Conservation (phyloP, 2,329 filamentous ascomycete genomes). For the Stachybotrys elegans region DNA sequence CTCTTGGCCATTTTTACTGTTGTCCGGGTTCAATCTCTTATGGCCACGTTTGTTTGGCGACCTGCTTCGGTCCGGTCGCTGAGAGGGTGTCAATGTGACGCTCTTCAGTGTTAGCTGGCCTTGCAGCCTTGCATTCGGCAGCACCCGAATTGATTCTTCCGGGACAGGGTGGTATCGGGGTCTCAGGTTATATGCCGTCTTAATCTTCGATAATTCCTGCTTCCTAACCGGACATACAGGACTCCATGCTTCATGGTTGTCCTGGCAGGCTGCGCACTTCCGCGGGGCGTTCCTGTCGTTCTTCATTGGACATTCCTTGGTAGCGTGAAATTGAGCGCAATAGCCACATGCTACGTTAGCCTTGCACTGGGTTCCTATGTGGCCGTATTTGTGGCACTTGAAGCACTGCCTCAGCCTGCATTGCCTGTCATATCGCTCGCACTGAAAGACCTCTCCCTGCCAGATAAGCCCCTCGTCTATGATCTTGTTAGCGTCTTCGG, state of each 20-base stretch:
- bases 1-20: neutral
- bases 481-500: conserved; percentile 3
- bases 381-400: too few species aligned
- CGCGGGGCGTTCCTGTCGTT: neutral
- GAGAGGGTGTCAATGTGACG: neutral
- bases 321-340: neutral
- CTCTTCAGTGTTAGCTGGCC: neutral
- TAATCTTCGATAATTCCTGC: neutral
- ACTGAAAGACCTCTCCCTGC: conserved; percentile 5
- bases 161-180: neutral
- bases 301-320: neutral
- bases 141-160: neutral
- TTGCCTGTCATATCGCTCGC: conserved; percentile 1
- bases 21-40: neutral
- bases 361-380: conserved; percentile 4
- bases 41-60: neutral
- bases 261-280: neutral
- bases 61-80: neutral
- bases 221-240: neutral
- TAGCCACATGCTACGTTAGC: neutral
- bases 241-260: neutral
- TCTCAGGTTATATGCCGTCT: neutral
- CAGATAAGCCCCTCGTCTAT: conserved; percentile 5
- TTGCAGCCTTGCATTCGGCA: neutral
- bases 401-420: conserved; percentile 1